Percentiles rank a stretch among this genome's conserved stretches.
Evolutionary conservation across 768 basidiomycete species (phyloP).

Genomic region (Dioszegia aurantiaca): DNA sequence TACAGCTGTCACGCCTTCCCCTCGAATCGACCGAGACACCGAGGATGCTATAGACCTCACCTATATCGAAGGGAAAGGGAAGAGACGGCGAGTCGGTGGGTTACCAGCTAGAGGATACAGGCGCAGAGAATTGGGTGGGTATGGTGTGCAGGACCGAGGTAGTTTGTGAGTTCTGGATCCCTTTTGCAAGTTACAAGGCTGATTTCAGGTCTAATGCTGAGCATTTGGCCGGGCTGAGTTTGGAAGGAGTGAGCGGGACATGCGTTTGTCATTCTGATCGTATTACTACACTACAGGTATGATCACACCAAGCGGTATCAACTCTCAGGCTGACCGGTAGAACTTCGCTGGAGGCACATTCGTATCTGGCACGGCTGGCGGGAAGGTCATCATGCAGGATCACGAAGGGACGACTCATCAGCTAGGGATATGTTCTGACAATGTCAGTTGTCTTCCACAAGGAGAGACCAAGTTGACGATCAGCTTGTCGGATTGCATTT

Average conservation of each 20-base stretch:
- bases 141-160: constrained; percentile 9
- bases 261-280: constrained; percentile 27
- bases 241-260: not conserved
- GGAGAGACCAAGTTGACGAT: constrained; percentile 9
- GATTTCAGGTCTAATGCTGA: not conserved
- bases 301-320: too few species aligned
- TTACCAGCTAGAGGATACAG: not conserved
- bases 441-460: constrained; percentile 2
- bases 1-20: not conserved
- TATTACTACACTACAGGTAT: constrained; percentile 26
- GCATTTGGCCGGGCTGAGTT: not conserved
- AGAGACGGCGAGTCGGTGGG: not conserved
- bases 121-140: constrained; percentile 4
- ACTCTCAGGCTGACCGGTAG: constrained; percentile 16
- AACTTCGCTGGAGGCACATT: constrained; percentile 23
- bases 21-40: not conserved
- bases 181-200: not conserved
- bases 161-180: constrained; percentile 1
- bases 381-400: constrained; percentile 29
- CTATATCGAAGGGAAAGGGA: too few species aligned
- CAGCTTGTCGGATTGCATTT: constrained; percentile 36
- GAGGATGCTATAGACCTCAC: not conserved
- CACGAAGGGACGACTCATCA: constrained; percentile 16
- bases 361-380: constrained; percentile 35
- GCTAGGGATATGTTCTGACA: constrained; percentile 25